Conservation (phyloP, 495 filamentous ascomycete species). For the Pyronema omphalodes region DNA sequence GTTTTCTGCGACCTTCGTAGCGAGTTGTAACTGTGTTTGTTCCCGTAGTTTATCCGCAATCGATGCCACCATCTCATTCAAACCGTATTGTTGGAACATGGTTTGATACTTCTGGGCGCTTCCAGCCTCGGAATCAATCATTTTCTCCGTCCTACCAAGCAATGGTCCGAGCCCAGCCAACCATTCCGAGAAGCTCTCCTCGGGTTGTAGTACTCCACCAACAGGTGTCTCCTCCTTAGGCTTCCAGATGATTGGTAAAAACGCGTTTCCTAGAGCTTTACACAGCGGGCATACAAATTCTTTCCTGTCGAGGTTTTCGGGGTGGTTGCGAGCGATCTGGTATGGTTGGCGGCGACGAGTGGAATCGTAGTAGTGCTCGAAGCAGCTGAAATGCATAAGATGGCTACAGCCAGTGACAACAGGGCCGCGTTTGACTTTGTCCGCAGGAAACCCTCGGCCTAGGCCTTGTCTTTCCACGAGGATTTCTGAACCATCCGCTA, state of each 20-base stretch:
- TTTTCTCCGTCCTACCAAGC: slow-evolving; percentile 40
- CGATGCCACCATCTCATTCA: slow-evolving; percentile 39
- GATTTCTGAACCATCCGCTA: slow-evolving; percentile 48
- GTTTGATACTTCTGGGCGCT: slow-evolving; percentile 33
- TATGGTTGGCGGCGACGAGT: slow-evolving; percentile 66
- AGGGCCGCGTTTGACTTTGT: slow-evolving; percentile 49
- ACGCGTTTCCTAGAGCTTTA: slow-evolving; percentile 89
- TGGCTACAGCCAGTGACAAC: slow-evolving; percentile 87
- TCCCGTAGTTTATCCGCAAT: slow-evolving; percentile 41
- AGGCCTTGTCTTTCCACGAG: slow-evolving; percentile 60
- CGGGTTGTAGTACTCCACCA: slow-evolving; percentile 41
- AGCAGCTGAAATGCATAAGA: slow-evolving; percentile 96
- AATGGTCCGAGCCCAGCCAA: slow-evolving; percentile 30
- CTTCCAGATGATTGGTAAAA: slow-evolving; percentile 91
- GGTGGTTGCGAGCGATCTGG: slow-evolving; percentile 84
- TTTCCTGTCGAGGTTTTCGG: slow-evolving; percentile 52
- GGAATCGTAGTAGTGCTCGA: slow-evolving; percentile 71
- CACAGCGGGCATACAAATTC: slow-evolving; percentile 97
- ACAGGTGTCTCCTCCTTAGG: slow-evolving; percentile 60
- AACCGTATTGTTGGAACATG: slow-evolving; percentile 45
- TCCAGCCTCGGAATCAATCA: slow-evolving; percentile 33
- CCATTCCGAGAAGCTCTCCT: slow-evolving; percentile 47
- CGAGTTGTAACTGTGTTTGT: slow-evolving; percentile 23
- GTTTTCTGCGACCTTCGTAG: not conserved
- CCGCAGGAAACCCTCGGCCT: slow-evolving; percentile 68